Evolutionary conservation across 2,329 filamentous ascomycete genomes (phyloP).

Genomic region (Alternaria triticina): DNA sequence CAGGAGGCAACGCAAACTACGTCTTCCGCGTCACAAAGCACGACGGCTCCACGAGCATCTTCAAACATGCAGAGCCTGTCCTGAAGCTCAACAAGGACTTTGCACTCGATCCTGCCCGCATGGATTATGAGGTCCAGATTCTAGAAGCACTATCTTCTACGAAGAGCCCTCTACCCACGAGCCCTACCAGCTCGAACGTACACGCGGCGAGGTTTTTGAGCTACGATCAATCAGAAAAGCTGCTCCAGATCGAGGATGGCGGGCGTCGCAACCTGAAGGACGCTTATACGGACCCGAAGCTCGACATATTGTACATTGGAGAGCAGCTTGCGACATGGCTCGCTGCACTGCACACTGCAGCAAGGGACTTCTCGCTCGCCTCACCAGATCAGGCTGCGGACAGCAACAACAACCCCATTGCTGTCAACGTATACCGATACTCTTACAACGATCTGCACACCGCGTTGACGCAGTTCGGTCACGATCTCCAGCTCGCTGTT

Average conservation of each 20-base stretch:
- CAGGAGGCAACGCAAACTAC: slow-evolving; percentile 46
- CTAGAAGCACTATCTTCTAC: slow-evolving; percentile 23
- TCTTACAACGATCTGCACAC: slow-evolving; percentile 36
- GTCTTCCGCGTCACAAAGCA: slow-evolving; percentile 38
- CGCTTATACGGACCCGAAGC: slow-evolving; percentile 30
- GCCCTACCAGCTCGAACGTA: slow-evolving; percentile 9
- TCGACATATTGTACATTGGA: slow-evolving; percentile 32
- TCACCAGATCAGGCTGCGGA: background rate
- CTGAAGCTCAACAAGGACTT: slow-evolving; percentile 32
- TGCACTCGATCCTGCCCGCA: slow-evolving; percentile 34
- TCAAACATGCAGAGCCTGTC: slow-evolving; percentile 47
- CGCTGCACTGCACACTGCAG: slow-evolving; percentile 32
- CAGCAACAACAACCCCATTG: slow-evolving; percentile 36
- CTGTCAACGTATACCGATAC: slow-evolving; percentile 35
- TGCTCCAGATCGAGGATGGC: slow-evolving; percentile 42
- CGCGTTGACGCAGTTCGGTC: slow-evolving; percentile 28
- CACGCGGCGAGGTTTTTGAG: slow-evolving; percentile 26
- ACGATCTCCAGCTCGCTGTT: slow-evolving; percentile 32
- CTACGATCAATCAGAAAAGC: slow-evolving; percentile 34
- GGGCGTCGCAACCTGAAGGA: slow-evolving; percentile 40
- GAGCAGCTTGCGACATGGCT: slow-evolving; percentile 42
- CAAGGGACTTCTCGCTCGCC: slow-evolving; percentile 16
- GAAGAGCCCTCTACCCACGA: slow-evolving; percentile 1
- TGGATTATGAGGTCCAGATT: slow-evolving; percentile 44
- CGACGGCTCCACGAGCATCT: slow-evolving; percentile 27